Evolutionary conservation across 1,284 basidiomycete species (phyloP), one percentile per base, ranked within the genome.

Genomic region (Caloboletus firmus): DNA sequence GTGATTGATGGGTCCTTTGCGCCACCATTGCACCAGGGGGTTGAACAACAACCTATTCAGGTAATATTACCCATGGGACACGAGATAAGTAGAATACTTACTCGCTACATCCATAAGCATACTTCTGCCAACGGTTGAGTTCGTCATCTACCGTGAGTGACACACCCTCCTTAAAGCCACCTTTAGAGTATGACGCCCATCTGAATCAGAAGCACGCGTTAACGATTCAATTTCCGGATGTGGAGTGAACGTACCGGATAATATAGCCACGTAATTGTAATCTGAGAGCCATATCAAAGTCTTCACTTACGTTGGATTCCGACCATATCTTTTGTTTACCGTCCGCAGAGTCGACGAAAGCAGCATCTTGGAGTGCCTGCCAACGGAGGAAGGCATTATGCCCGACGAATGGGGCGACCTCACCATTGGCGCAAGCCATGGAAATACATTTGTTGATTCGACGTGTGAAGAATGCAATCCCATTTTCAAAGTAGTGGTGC

Each of bases 371-470:
- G 7, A 93, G 73, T 2, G 91, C 91, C 6, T 80, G 80, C 91
- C 92, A 94, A 15, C 91, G 82, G 35, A 94, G 75, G 74, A 93
- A 93, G 2, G 91, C 91, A 56, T 94, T 93, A 71, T 94, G 92
- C 0, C 92, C 92, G 57, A 94, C 89, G 63, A 93, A 93, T 1
- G 91, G 91, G 0, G 91, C 88, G 28, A 88, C 83, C 71, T 92
- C 90, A 41, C 89, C 91, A 61, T 89, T 91, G 5, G 82, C 85
- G 56, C 83, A 85, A 26, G 82, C 82, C 76, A 89, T 80, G 0
- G 87, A 87, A 56, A 93, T 93, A 61, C 80, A 85, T 63, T 78
- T 79, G 72, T 92, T 89, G 70, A 91, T 90, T 26, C 89, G 78
- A 8, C 82, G 81, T 1, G 90, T 93, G 74, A 95, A 94, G 72